Evolutionary conservation across 2,329 filamentous ascomycete genomes (phyloP), one percentile per base, ranked within the genome.

Genomic region (Chrysosporium keratinophilum): DNA sequence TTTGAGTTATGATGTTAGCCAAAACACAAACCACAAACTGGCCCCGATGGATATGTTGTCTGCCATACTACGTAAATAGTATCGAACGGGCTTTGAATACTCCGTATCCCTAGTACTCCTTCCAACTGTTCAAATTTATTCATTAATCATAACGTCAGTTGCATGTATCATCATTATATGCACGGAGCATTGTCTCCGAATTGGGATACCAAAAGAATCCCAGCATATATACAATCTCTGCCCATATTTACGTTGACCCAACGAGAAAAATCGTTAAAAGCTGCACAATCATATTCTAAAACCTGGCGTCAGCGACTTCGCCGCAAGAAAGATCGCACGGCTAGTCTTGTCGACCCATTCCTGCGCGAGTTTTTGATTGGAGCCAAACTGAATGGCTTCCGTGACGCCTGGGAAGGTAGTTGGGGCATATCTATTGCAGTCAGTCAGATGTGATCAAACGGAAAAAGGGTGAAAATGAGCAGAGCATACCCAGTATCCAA

Each of bases 401-500:
- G 58, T 60, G 39, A 64, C 52, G 3, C 63, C 63, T 6, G 62
- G 62, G 53, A 57, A 65, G 20, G 58, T 59, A 3, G 60, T 60
- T 5, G 60, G 58, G 5, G 62, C 61, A 34, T 64, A 64, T 41
- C 58, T 59, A 37, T 34, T 34, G 31, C 11, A 41, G 17, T 2
- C 9, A n/a, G 31, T 50, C n/a, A 46, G 43, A n/a, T 4, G 17
- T 20, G 15, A 39, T 28, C 14, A 19, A 3, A 34, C 20, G n/a
- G 12, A 12, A 20, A 35, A 19, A 34, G 12, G 12, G 47, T 39
- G 31, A 39, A 14, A 42, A 44, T n/a, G 34, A 28, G 11, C 23
- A 10, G 17, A 17, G 54, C 58, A 17, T 54, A 59, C 56, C 65
- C 66, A 15, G 65, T 69, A 56, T 68, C 66, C 15, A 74, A 54